Conservation (phyloP, 2,329 filamentous ascomycete genomes). For the Escovopsis weberi region DNA sequence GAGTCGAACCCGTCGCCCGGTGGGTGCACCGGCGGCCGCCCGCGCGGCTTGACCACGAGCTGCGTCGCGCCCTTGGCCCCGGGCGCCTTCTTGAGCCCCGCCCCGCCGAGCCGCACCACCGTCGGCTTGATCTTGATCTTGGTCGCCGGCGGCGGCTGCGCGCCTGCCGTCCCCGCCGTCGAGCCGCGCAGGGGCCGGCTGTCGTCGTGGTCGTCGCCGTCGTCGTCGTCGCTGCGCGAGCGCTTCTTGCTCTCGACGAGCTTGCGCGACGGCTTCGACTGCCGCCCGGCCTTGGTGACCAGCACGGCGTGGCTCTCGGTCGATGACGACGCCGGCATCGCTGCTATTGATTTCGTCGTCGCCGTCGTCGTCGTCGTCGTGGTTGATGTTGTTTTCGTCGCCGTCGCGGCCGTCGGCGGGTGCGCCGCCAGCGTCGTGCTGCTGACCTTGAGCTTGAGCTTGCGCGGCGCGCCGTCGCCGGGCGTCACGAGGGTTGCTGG, state of each 20-base stretch:
- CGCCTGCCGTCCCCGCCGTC: constrained; percentile 27
- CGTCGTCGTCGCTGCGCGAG: constrained; percentile 39
- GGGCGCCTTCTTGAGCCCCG: constrained; percentile 10
- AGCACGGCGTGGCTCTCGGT: constrained; percentile 7
- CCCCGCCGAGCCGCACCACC: constrained; percentile 1
- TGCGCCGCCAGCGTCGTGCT: constrained; percentile 23
- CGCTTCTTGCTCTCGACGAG: constrained; percentile 46
- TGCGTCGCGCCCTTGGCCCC: constrained; percentile 23
- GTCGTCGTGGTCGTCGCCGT: constrained; percentile 13
- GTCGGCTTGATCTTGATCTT: constrained; percentile 38
- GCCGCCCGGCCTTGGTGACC: constrained; percentile 46
- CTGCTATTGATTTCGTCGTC: constrained; percentile 1
- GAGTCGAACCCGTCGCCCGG: constrained; percentile 91
- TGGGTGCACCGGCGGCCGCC: constrained; percentile 52
- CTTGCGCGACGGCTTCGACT: constrained; percentile 44
- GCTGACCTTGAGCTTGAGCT: constrained; percentile 28
- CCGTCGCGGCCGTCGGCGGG: constrained; percentile 17
- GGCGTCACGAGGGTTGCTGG: constrained; percentile 10
- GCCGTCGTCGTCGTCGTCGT: background rate
- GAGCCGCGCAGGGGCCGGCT: constrained; percentile 20
- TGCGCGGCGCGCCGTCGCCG: constrained; percentile 18
- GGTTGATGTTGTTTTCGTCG: background rate
- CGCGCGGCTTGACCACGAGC: constrained; percentile 44
- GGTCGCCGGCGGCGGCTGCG: constrained; percentile 24
- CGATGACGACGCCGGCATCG: background rate